Base-by-base conservation (phyloP, 2,329 filamentous ascomycete genomes). In the Ascochyta koolunga region DNA sequence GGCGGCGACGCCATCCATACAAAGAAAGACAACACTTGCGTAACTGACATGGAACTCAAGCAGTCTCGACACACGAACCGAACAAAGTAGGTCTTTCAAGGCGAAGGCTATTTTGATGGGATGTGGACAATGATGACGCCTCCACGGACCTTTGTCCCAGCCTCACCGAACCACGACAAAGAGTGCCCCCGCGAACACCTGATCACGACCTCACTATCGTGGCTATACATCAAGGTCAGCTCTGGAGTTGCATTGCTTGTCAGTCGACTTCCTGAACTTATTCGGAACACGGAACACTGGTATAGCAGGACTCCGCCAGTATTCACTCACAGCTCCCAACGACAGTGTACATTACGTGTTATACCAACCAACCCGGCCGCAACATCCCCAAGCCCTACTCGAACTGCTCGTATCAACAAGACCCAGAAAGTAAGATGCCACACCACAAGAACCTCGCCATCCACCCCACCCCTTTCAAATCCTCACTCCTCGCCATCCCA, bases 401-500 rank as follows among this genome's bases (percentile, higher is more conserved):
- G 27, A 13, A 1, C 3, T 29, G 1, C 15, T 29, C 4, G 27
- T 29, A 29, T 13, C 27, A 15, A 13, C 4, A 29, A 15, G 5
- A 9, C 8, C 16, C 31, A 16, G 31, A 3, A 15, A 18, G 25
- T 27, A 25, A 25, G 11, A 50, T 50, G 40, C n/a, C 29, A n/a
- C 25, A 24, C 13, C 48, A 38, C 13, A 21, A 11, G 29, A 31
- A 19, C 32, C 49, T 65, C 2, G 58, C 61, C 15, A 76, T 79
- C 44, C 65, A 68, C 16, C 67, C 77, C 5, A 59, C 71, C 1
- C 76, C 77, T 7, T 79, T 76, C 68, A 77, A 75, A 60, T 69
- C 77, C 33, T 79, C 79, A 5, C 55, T 65, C 10, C 77, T 80
- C 27, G 67, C 77, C 21, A 76, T 78, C 25, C 78, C 78, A 8